A percentile compares a stretch with the other conserved stretches of the same genome.
These are phyloP conservation scores for Spirogloea muscicola DNA, from an alignment of 139 green algal species.

Conservation along the genomic window DNA sequence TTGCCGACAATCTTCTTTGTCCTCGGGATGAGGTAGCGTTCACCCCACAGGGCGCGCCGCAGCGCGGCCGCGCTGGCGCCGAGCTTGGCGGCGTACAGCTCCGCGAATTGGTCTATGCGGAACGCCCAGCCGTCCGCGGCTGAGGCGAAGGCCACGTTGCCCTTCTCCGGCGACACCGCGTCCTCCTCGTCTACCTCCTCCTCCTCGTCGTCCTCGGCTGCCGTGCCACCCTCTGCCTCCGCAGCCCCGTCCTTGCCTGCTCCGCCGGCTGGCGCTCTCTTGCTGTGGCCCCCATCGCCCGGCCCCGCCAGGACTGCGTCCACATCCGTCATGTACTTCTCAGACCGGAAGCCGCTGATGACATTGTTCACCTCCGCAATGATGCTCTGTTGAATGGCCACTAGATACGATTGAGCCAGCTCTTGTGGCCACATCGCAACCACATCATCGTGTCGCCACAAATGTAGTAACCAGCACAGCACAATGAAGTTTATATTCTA, in stretches of 20 bases:
- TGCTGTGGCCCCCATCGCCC: constrained; percentile 22
- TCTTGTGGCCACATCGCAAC: no score
- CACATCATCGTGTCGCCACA: no score
- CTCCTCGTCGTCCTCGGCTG: constrained; percentile 46
- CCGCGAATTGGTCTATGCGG: constrained; percentile 69
- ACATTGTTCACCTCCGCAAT: constrained; percentile 93
- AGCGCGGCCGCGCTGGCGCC: constrained; percentile 62
- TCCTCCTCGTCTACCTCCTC: constrained; percentile 68
- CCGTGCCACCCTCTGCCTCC: background rate
- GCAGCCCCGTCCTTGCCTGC: background rate
- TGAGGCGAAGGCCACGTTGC: constrained; percentile 91
- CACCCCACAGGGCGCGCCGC: constrained; percentile 78
- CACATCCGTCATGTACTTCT: constrained; percentile 82
- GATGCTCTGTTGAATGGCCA: constrained; percentile 68
- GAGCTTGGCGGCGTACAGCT: constrained; percentile 78
- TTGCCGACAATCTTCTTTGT: constrained; percentile 76
- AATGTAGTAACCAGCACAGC: no score
- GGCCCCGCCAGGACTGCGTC: constrained; percentile 76
- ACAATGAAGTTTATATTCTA: no score
- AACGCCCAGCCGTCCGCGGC: constrained; percentile 96
- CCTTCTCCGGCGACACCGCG: constrained; percentile 60
- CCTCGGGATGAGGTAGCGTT: constrained; percentile 80
- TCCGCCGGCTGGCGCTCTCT: background rate
- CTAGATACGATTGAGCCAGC: no score
- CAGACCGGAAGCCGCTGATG: constrained; percentile 76